Conservation (phyloP, 306 rosid genomes). For the Oemleria cerasiformis region DNA sequence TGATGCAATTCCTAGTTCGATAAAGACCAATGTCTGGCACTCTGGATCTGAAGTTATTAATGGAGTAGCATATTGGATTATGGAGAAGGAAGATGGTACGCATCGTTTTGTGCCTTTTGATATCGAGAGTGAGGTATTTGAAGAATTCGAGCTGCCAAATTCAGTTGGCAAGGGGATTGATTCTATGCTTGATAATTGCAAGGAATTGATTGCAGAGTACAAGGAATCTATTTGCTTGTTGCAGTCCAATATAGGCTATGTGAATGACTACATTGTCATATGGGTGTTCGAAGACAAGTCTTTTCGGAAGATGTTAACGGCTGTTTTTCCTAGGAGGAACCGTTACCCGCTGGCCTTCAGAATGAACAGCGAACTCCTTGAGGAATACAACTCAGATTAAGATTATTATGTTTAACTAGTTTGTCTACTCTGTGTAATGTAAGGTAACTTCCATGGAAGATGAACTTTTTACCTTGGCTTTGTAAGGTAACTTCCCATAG, state of each 20-base stretch:
- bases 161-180: background rate
- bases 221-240: background rate
- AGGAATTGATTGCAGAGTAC: background rate
- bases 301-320: too few species aligned
- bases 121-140: background rate
- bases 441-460: too few species aligned
- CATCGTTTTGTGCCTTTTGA: background rate
- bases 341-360: too few species aligned
- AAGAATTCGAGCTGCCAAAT: background rate
- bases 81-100: background rate
- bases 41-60: background rate
- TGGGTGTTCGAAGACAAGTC: background rate
- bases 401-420: too few species aligned
- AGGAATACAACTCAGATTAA: background rate
- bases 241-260: background rate
- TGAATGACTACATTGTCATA: background rate
- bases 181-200: background rate
- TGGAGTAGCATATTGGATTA: slow-evolving; percentile 3
- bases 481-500: too few species aligned
- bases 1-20: background rate
- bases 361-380: background rate
- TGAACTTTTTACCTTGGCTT: too few species aligned
- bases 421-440: too few species aligned
- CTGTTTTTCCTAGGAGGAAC: too few species aligned
- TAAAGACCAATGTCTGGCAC: background rate